phyloP scores from a whole-genome alignment of 2,329 filamentous ascomycete species.

The Ramichloridium luteum region DNA sequence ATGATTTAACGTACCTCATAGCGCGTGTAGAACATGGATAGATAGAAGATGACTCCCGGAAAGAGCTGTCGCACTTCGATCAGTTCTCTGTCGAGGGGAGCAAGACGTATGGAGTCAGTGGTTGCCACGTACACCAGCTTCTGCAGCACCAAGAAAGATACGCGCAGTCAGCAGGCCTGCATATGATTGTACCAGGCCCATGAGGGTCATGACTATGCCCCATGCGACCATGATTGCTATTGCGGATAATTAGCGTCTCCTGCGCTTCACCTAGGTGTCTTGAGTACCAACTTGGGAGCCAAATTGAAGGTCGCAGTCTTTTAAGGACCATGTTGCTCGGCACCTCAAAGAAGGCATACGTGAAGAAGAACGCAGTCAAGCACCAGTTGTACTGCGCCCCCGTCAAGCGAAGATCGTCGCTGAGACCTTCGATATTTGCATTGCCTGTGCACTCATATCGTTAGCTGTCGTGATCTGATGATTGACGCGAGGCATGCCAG shows the following conservation, averaged over 20 bases:
- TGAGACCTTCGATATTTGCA: slow-evolving; percentile 18
- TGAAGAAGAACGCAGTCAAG: slow-evolving; percentile 27
- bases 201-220: slow-evolving; percentile 13
- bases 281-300: slow-evolving; percentile 11
- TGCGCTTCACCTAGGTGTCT: too few species aligned
- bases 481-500: too few species aligned
- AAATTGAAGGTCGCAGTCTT: slow-evolving; percentile 17
- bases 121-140: slow-evolving; percentile 14
- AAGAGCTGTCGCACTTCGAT: slow-evolving; percentile 6
- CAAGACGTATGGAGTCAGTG: too few species aligned
- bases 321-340: slow-evolving; percentile 22
- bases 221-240: slow-evolving; percentile 15
- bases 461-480: too few species aligned
- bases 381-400: slow-evolving; percentile 21
- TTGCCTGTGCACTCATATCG: too few species aligned
- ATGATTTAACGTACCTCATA: slow-evolving; percentile 21
- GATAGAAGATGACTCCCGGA: slow-evolving; percentile 26
- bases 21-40: slow-evolving; percentile 36
- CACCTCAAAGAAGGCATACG: slow-evolving; percentile 29
- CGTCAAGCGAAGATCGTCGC: slow-evolving; percentile 8
- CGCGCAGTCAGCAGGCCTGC: slow-evolving; percentile 16
- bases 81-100: too few species aligned
- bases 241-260: too few species aligned
- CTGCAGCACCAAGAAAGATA: slow-evolving; percentile 17
- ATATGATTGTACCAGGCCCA: slow-evolving; percentile 18